Percentiles rank a stretch among this genome's conserved stretches.
Evolutionary conservation across 2,329 filamentous ascomycete species (phyloP).

Genomic region (Aschersonia sp.): DNA sequence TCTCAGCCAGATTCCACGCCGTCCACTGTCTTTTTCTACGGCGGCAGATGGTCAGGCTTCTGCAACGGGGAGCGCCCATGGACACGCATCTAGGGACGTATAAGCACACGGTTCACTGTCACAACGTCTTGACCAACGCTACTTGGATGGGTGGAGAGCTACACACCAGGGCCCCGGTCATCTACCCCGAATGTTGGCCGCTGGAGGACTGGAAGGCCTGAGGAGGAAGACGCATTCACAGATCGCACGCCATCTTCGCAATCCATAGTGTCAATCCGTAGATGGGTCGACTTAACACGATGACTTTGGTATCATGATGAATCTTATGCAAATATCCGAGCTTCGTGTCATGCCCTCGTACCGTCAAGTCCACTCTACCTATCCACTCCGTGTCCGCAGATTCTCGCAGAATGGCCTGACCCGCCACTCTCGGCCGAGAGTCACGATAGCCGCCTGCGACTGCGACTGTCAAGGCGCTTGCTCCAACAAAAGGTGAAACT

Average conservation of each 20-base stretch:
- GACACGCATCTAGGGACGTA: slow-evolving; percentile 2
- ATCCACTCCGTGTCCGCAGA: too few relatives aligned
- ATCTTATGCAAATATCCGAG: too few relatives aligned
- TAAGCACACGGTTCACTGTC: slow-evolving; percentile 3
- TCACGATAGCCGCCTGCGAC: too few relatives aligned
- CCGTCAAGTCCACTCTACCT: too few relatives aligned
- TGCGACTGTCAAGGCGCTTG: too few relatives aligned
- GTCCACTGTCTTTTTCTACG: slow-evolving; percentile 1
- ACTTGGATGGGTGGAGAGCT: not conserved
- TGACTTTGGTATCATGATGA: too few relatives aligned
- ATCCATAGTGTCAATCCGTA: too few relatives aligned
- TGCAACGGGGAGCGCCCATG: not conserved
- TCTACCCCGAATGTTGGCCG: slow-evolving; percentile 2
- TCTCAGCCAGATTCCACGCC: slow-evolving; percentile 1
- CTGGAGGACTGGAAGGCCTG: not conserved
- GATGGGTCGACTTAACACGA: not conserved
- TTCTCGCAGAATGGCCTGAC: too few relatives aligned
- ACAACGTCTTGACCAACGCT: not conserved
- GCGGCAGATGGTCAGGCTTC: slow-evolving; percentile 3
- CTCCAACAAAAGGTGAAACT: too few relatives aligned
- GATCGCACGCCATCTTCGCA: too few relatives aligned
- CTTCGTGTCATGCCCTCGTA: too few relatives aligned
- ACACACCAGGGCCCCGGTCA: slow-evolving; percentile 1
- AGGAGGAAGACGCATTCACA: not conserved
- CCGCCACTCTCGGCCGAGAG: too few relatives aligned